Conservation (phyloP, 2,329 filamentous ascomycete genomes). For the Colletotrichum sp. region DNA sequence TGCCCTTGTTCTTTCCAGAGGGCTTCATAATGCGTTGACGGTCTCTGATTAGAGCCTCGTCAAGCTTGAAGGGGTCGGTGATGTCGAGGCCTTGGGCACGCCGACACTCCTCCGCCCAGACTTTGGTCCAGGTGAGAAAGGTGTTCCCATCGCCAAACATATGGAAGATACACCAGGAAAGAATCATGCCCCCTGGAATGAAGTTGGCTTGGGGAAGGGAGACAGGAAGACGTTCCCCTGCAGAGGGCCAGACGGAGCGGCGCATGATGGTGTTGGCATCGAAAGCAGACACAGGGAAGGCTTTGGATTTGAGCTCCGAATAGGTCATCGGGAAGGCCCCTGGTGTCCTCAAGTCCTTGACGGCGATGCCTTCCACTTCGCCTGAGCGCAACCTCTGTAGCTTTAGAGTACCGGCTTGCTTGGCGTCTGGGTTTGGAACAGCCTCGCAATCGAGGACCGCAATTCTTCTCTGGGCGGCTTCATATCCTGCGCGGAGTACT, state of each 20-base stretch:
- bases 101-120: conserved; percentile 6
- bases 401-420: neutral
- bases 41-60: neutral
- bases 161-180: conserved; percentile 1
- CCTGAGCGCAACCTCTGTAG: neutral
- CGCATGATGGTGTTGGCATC: neutral
- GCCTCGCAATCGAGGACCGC: conserved; percentile 32
- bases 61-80: neutral
- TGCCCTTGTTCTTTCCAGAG: neutral
- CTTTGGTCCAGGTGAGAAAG: neutral
- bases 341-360: conserved; percentile 4
- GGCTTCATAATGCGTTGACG: neutral
- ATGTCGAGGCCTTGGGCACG: neutral
- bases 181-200: conserved; percentile 4
- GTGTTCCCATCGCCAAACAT: neutral
- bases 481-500: conserved; percentile 32
- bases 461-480: conserved; percentile 31
- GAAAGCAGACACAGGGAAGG: neutral
- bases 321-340: neutral
- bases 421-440: conserved; percentile 24
- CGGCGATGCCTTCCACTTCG: neutral
- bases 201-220: neutral
- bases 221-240: neutral
- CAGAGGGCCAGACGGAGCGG: neutral
- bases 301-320: neutral